A percentile compares a stretch with the other conserved stretches of the same genome.
phyloP scores from a whole-genome alignment of 306 rosid genomes.

The Albizia julibrissin region DNA sequence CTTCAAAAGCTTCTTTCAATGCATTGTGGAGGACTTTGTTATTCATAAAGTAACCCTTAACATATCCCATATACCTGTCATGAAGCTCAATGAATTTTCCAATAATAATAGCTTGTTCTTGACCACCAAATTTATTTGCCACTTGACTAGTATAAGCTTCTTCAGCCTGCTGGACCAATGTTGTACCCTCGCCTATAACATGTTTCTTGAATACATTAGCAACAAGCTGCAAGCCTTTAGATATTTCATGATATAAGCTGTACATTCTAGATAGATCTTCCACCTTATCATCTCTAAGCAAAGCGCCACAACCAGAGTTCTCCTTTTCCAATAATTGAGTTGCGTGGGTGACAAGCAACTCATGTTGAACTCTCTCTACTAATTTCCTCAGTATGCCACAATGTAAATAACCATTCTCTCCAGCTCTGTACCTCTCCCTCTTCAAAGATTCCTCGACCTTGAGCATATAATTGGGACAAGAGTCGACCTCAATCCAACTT shows the following conservation, averaged over 20 bases:
- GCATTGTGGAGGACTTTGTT: not conserved
- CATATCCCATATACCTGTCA: not conserved
- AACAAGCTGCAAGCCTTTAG: not conserved
- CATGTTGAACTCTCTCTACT: not conserved
- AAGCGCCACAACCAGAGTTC: not conserved
- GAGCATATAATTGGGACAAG: conserved; percentile 61
- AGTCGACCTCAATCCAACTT: conserved; percentile 48
- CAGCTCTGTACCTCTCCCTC: conserved; percentile 32
- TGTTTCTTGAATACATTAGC: conserved; percentile 48
- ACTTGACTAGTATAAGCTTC: conserved; percentile 8
- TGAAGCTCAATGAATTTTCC: conserved; percentile 31
- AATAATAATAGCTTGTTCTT: conserved; percentile 57
- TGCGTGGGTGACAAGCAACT: not conserved
- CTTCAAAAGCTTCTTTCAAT: conserved; percentile 83
- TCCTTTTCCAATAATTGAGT: not conserved
- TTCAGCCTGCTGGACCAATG: conserved; percentile 56
- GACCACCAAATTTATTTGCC: conserved; percentile 42
- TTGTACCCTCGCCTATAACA: conserved; percentile 54
- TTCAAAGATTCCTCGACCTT: conserved; percentile 46
- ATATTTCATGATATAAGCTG: not conserved
- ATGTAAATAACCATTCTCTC: not conserved
- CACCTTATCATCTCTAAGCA: not conserved
- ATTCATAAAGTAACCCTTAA: not conserved
- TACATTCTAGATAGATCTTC: not conserved
- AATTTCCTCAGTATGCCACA: not conserved